Evolutionary conservation across 257 asterid genomes (phyloP).

Genomic region (Gentiana macrophylla): DNA sequence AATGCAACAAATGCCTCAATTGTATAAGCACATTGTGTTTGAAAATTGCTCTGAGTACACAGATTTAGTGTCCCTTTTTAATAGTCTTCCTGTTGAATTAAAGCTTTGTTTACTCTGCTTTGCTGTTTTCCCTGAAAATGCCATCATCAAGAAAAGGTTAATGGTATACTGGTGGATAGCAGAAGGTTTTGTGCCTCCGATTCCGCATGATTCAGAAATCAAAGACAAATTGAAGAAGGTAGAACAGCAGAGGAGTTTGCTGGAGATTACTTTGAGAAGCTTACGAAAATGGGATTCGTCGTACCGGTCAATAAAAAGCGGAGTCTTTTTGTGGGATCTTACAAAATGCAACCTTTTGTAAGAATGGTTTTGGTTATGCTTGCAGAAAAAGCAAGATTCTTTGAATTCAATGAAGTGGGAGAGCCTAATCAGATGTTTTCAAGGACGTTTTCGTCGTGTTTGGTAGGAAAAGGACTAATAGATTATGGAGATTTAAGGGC

Average conservation of each 20-base stretch:
- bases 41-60: slow-evolving; percentile 13
- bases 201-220: background rate
- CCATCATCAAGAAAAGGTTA: slow-evolving; percentile 30
- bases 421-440: slow-evolving; percentile 21
- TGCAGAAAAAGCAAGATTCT: slow-evolving; percentile 22
- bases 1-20: slow-evolving; percentile 15
- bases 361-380: slow-evolving; percentile 18
- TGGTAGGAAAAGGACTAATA: slow-evolving; percentile 28
- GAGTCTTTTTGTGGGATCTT: slow-evolving; percentile 15
- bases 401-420: slow-evolving; percentile 20
- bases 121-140: slow-evolving; percentile 29
- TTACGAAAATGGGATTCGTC: slow-evolving; percentile 26
- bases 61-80: slow-evolving; percentile 22
- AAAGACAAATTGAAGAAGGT: background rate
- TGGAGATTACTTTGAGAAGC: slow-evolving; percentile 1
- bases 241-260: slow-evolving; percentile 12
- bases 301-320: slow-evolving; percentile 19
- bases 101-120: slow-evolving; percentile 36
- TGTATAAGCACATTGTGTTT: slow-evolving; percentile 9
- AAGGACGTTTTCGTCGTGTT: slow-evolving; percentile 22
- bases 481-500: slow-evolving; percentile 16
- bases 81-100: slow-evolving; percentile 3
- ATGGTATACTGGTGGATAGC: slow-evolving; percentile 41
- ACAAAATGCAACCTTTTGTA: slow-evolving; percentile 26
- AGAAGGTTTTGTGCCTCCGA: slow-evolving; percentile 23